Percentiles rank a stretch among this genome's conserved stretches.
phyloP scores from a whole-genome alignment of 2,329 filamentous ascomycete genomes.

The Proliferodiscus dingleyae region DNA sequence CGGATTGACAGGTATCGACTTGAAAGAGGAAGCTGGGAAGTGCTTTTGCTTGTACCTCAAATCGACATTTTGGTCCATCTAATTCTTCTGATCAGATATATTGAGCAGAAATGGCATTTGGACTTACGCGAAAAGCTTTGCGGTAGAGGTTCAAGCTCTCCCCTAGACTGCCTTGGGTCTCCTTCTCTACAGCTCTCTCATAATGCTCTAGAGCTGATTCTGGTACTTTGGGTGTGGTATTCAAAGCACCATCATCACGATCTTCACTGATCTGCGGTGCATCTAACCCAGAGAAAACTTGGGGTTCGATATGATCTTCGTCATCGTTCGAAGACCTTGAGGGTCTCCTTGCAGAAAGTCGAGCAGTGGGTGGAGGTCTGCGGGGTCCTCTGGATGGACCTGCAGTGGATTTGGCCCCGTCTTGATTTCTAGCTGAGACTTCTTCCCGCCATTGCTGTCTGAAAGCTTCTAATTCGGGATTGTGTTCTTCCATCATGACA shows the following conservation, averaged over 20 bases:
- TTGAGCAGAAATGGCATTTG: background rate
- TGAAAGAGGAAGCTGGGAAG: conserved; percentile 61
- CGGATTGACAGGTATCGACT: conserved; percentile 36
- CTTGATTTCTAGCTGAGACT: conserved; percentile 27
- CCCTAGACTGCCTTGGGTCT: conserved; percentile 77
- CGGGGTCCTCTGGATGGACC: conserved; percentile 15
- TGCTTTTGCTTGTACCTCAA: conserved; percentile 86
- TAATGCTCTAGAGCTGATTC: conserved; percentile 85
- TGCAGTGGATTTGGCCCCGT: conserved; percentile 14
- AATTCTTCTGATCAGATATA: conserved; percentile 14
- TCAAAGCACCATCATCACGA: conserved; percentile 9
- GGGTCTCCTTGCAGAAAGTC: conserved; percentile 10
- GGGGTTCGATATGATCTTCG: conserved; percentile 14
- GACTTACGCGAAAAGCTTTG: conserved; percentile 74
- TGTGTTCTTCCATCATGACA: conserved; percentile 38
- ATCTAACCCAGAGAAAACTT: conserved; percentile 10
- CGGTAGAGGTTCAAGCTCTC: conserved; percentile 87
- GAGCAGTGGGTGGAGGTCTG: conserved; percentile 17
- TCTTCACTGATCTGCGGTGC: conserved; percentile 3
- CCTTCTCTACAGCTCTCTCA: conserved; percentile 84
- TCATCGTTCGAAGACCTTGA: conserved; percentile 12
- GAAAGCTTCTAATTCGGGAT: conserved; percentile 79
- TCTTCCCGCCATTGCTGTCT: conserved; percentile 83
- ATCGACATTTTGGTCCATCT: conserved; percentile 84
- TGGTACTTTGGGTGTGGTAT: conserved; percentile 43